Evolutionary conservation across 768 basidiomycete species (phyloP), one percentile per base, ranked within the genome.

Genomic region (Russula compacta): DNA sequence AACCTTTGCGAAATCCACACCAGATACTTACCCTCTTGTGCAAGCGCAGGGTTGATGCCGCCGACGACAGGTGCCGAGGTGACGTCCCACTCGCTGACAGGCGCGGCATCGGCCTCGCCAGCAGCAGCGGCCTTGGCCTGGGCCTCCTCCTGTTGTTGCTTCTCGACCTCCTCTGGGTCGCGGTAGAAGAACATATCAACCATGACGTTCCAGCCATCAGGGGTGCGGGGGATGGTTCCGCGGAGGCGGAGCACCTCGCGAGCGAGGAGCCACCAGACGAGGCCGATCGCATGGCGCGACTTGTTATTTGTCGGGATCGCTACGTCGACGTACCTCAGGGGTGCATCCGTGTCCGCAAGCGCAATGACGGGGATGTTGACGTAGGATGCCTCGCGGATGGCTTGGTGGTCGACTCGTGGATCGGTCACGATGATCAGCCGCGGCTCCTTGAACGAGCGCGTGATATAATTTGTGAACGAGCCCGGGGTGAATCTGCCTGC

Each of bases 341-440:
- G 92, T 50, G 97, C 93, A 76, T 99, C 97, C 69, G 95, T 97
- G 78, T 99, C 97, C 79, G 92, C 94, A 71, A 99, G 87, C 62
- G 95, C 97, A 70, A 99, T 97, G 71, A 99, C 97, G 69, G 97
- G 97, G 77, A 99, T 98, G 87, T 99, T 99, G 76, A 98, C 97
- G 74, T 98, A 99, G 59, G 95, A 95, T 49, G 97, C 95, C 80
- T 99, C 97, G 69, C 97, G 92, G 78, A 99, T 99, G 67, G 97
- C 97, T 78, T 99, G 97, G 83, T 98, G 97, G 79, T 98, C 97
- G 66, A 98, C 92, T 67, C 97, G 92, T 68, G 97, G 97, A 79
- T 99, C 97, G 74, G 95, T 98, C 64, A 99, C 95, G 71, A 99
- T 74, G 75, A 99, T 95, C 64, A 99, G 84, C 70, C 97, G 92